Conservation (phyloP, 345 rosid species). For the Reutealis trisperma region DNA sequence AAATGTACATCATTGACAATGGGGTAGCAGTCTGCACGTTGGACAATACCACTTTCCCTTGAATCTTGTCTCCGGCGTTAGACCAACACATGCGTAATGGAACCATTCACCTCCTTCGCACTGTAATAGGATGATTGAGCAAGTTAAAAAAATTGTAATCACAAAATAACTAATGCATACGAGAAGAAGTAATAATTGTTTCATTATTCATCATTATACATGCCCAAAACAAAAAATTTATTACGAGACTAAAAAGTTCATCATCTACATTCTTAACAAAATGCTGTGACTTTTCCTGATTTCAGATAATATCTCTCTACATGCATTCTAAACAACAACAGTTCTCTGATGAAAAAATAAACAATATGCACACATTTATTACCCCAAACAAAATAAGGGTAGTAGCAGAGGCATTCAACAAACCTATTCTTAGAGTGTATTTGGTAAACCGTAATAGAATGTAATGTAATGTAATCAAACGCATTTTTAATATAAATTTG, state of each 20-base stretch:
- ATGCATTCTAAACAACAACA: background rate
- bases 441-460: too few species aligned
- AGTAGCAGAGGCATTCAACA: background rate
- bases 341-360: background rate
- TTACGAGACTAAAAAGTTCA: background rate
- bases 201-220: background rate
- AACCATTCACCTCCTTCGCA: slow-evolving; percentile 99
- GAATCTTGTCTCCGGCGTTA: slow-evolving; percentile 95
- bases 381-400: background rate
- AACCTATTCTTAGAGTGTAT: background rate
- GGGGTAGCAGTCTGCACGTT: slow-evolving; percentile 72
- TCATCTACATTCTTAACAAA: background rate
- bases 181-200: background rate
- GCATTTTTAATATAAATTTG: too few species aligned
- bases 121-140: slow-evolving; percentile 36
- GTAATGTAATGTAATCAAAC: too few species aligned
- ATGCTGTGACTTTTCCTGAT: background rate
- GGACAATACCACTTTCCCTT: slow-evolving; percentile 99
- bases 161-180: background rate
- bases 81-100: slow-evolving; percentile 95
- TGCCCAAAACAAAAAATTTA: background rate
- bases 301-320: background rate
- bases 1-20: slow-evolving; percentile 40
- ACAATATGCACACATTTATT: background rate
- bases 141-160: slow-evolving; percentile 10